These are phyloP conservation scores for Alternaria panax DNA, from an alignment of 2,329 filamentous ascomycete species.

Conservation along the genomic window DNA sequence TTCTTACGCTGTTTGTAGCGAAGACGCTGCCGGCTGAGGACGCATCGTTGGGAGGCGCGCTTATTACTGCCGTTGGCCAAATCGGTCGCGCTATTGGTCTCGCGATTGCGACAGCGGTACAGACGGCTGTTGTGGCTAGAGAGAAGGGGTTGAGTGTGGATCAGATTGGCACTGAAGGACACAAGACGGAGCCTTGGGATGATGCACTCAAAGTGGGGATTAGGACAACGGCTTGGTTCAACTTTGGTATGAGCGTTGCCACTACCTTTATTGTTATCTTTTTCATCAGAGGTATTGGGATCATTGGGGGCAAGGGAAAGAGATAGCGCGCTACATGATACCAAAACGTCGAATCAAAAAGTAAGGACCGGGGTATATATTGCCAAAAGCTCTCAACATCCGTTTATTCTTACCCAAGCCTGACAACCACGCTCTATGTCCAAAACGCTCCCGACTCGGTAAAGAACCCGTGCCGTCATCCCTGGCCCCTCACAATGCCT, in stretches of 20 bases:
- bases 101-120: slow-evolving; percentile 69
- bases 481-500: neutral
- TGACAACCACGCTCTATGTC: neutral
- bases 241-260: slow-evolving; percentile 46
- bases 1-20: slow-evolving; percentile 70
- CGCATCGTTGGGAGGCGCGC: slow-evolving; percentile 71
- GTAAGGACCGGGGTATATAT: neutral
- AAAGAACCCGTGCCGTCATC: neutral
- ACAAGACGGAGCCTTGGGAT: slow-evolving; percentile 30
- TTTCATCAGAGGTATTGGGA: slow-evolving; percentile 33
- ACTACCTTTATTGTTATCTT: slow-evolving; percentile 46
- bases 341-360: neutral
- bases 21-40: slow-evolving; percentile 68
- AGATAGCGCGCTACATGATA: neutral
- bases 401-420: neutral
- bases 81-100: slow-evolving; percentile 71
- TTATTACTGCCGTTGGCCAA: slow-evolving; percentile 72
- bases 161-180: slow-evolving; percentile 34
- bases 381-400: neutral
- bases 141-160: slow-evolving; percentile 37
- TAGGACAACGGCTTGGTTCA: slow-evolving; percentile 51
- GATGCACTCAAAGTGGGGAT: slow-evolving; percentile 48
- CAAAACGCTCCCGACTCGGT: neutral
- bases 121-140: slow-evolving; percentile 61
- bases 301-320: slow-evolving; percentile 16